Conservation (phyloP, 1,284 basidiomycete genomes). For the Mycena sp. region DNA sequence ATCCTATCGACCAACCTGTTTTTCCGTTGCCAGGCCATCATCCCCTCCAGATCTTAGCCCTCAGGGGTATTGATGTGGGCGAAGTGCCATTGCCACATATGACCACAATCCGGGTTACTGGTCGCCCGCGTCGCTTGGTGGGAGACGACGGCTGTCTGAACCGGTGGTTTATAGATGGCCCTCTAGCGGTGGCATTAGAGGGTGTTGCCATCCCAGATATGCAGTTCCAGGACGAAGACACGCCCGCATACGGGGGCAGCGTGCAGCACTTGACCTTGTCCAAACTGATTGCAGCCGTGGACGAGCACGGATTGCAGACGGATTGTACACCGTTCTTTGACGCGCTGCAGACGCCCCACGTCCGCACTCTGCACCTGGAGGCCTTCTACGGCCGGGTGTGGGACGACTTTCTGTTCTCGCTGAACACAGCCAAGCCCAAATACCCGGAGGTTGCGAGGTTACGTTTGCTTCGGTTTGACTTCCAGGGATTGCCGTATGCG, state of each 20-base stretch:
- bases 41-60: conserved; percentile 1
- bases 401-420: conserved; percentile 18
- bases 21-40: conserved; percentile 14
- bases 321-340: conserved; percentile 28
- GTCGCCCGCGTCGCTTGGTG: neutral
- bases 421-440: conserved; percentile 1
- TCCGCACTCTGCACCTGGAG: conserved; percentile 21
- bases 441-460: conserved; percentile 12
- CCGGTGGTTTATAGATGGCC: conserved; percentile 10
- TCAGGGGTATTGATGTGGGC: conserved; percentile 6
- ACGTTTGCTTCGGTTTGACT: conserved; percentile 2
- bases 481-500: neutral
- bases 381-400: conserved; percentile 14
- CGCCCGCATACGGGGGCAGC: neutral
- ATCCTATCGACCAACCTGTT: neutral
- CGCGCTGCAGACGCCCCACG: conserved; percentile 14
- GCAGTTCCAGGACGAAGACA: conserved; percentile 12
- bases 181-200: conserved; percentile 6
- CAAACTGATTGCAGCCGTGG: conserved; percentile 2
- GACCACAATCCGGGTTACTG: conserved; percentile 1
- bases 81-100: conserved; percentile 9
- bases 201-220: conserved; percentile 17
- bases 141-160: conserved; percentile 7
- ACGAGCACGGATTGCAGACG: conserved; percentile 1
- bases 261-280: conserved; percentile 10